Evolutionary conservation across 2,329 filamentous ascomycete genomes (phyloP).

Genomic region (Trichoderma sp.): DNA sequence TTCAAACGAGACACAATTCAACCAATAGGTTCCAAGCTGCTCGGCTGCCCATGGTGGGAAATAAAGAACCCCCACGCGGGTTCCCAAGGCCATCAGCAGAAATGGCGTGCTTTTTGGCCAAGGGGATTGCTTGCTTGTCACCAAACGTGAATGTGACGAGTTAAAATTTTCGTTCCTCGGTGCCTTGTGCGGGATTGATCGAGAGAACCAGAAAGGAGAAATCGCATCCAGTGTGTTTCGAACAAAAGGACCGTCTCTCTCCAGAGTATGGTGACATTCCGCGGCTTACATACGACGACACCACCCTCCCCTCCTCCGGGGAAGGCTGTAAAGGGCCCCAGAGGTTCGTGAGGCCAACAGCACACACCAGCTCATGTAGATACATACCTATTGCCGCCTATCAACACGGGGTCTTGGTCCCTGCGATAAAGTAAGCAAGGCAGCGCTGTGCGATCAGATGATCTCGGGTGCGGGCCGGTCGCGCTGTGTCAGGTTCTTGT

Average conservation of each 20-base stretch:
- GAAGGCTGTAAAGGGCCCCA: not conserved
- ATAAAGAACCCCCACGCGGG: conserved; percentile 11
- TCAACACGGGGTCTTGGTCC: not conserved
- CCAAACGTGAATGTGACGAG: conserved; percentile 7
- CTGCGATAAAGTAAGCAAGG: conserved; percentile 12
- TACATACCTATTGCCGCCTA: not conserved
- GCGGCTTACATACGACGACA: not conserved
- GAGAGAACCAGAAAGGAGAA: not conserved
- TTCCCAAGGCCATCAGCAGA: not conserved
- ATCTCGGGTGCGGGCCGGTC: conserved; percentile 21
- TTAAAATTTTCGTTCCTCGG: not conserved
- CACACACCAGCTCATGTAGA: not conserved
- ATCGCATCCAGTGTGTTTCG: not conserved
- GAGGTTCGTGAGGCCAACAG: not conserved
- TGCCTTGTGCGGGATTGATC: not conserved
- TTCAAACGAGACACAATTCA: not conserved
- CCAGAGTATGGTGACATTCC: conserved; percentile 2
- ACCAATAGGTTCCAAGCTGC: not conserved
- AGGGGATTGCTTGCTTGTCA: conserved; percentile 2
- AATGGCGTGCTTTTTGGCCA: conserved; percentile 19
- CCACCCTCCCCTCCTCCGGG: not conserved
- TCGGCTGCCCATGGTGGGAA: not conserved
- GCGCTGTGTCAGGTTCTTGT: conserved; percentile 16
- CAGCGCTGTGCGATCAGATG: conserved; percentile 22
- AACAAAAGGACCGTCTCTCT: not conserved